Evolutionary conservation across 208 protist genomes (phyloP).

Genomic region (Trichomonas gallinae): DNA sequence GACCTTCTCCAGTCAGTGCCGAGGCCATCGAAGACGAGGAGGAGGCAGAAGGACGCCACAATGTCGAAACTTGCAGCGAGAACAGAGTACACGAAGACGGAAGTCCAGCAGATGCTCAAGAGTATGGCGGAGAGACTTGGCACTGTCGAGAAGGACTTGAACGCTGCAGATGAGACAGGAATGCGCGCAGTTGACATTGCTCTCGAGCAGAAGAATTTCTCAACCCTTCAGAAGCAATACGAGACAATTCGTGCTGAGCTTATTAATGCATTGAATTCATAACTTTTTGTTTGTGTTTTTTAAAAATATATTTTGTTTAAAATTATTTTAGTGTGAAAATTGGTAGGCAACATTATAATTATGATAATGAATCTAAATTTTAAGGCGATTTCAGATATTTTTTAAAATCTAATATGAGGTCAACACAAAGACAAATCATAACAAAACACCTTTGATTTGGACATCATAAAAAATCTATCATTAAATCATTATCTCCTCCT

Average conservation of each 20-base stretch:
- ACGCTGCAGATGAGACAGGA: background rate
- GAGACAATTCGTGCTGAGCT: background rate
- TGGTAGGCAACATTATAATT: no score
- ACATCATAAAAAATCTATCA: no score
- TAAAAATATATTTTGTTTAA: background rate
- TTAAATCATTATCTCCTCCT: no score
- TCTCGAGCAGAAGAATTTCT: background rate
- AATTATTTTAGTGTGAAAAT: no score
- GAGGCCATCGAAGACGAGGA: background rate
- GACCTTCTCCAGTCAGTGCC: background rate
- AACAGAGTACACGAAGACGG: slow-evolving; percentile 4
- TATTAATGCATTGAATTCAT: background rate
- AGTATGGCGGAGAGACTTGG: background rate
- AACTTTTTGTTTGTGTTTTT: background rate
- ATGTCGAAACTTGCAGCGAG: background rate
- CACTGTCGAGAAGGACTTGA: background rate
- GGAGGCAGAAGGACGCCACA: background rate
- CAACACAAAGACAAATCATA: no score
- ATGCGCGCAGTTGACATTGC: background rate
- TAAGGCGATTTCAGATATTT: no score
- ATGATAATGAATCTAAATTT: no score
- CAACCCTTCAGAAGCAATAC: background rate
- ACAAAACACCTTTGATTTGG: no score
- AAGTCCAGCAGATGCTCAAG: background rate
- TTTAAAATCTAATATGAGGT: no score